Evolutionary conservation across 2,329 filamentous ascomycete genomes (phyloP).

Genomic region (Sclerotinia trifoliorum): DNA sequence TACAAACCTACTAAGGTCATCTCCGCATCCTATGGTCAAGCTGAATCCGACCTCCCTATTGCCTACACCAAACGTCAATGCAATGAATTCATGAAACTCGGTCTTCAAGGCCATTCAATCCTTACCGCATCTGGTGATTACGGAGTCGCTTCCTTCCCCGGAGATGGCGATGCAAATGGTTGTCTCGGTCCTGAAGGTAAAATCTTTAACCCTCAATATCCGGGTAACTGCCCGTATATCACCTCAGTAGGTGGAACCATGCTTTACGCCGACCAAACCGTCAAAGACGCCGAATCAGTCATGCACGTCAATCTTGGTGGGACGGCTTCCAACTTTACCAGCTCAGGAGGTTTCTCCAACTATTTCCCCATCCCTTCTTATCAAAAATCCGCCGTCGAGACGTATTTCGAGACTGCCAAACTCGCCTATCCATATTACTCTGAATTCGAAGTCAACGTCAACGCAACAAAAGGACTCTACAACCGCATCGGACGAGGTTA

Average conservation of each 20-base stretch:
- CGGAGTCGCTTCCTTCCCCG: slow-evolving; percentile 56
- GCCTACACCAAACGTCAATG: slow-evolving; percentile 63
- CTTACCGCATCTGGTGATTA: slow-evolving; percentile 60
- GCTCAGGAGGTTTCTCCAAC: slow-evolving; percentile 51
- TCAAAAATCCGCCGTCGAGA: slow-evolving; percentile 46
- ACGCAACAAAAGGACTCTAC: slow-evolving; percentile 48
- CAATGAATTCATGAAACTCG: slow-evolving; percentile 62
- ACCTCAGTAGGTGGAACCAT: slow-evolving; percentile 64
- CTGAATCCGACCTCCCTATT: slow-evolving; percentile 61
- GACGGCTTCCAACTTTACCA: slow-evolving; percentile 46
- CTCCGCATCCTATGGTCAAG: slow-evolving; percentile 65
- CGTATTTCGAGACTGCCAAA: slow-evolving; percentile 43
- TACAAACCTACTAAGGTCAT: slow-evolving; percentile 43
- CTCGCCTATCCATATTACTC: slow-evolving; percentile 33
- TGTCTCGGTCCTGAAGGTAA: slow-evolving; percentile 41
- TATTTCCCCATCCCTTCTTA: slow-evolving; percentile 51
- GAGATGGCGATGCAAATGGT: slow-evolving; percentile 57
- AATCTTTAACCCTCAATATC: slow-evolving; percentile 51
- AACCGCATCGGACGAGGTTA: slow-evolving; percentile 51
- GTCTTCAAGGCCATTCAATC: slow-evolving; percentile 65
- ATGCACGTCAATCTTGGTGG: slow-evolving; percentile 30
- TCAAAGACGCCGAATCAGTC: slow-evolving; percentile 32
- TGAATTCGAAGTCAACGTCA: slow-evolving; percentile 39
- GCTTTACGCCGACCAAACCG: slow-evolving; percentile 48
- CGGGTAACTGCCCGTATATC: slow-evolving; percentile 65